Conservation (phyloP, 108 stramenopile species). For the Licmophora abbreviata region DNA sequence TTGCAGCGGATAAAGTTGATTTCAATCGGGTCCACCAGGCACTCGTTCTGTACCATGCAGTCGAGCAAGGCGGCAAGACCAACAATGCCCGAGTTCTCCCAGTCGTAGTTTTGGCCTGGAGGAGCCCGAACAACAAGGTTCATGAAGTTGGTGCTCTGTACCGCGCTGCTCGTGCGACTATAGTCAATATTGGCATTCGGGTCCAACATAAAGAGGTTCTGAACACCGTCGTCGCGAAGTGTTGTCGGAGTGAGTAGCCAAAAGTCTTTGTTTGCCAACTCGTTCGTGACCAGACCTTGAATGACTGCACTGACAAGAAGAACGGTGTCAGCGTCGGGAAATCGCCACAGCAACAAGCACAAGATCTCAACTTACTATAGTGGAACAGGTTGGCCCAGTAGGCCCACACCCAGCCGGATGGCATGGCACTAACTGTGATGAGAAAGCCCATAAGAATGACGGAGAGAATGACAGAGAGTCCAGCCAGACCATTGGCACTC, state of each 20-base stretch:
- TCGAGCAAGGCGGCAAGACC: neutral
- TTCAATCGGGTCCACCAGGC: neutral
- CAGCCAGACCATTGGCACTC: slow-evolving; percentile 28
- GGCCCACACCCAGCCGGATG: slow-evolving; percentile 26
- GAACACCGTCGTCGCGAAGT: neutral
- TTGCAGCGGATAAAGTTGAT: neutral
- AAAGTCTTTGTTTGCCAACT: slow-evolving; percentile 20
- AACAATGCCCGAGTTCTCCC: neutral
- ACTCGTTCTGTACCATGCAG: neutral
- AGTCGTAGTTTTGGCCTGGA: neutral
- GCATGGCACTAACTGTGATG: slow-evolving; percentile 28
- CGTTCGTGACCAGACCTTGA: slow-evolving; percentile 38
- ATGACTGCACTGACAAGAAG: too few relatives aligned
- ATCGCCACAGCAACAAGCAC: too few relatives aligned
- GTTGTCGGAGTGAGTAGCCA: too few relatives aligned
- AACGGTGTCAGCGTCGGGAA: too few relatives aligned
- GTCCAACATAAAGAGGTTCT: neutral
- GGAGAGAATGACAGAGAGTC: slow-evolving; percentile 23
- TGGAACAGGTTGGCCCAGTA: slow-evolving; percentile 26
- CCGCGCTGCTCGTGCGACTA: too few relatives aligned
- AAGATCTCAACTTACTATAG: too few relatives aligned
- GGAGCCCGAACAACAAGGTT: neutral
- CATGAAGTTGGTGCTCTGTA: too few relatives aligned
- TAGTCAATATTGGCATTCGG: neutral
- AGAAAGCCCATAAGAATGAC: slow-evolving; percentile 35